Evolutionary conservation across 208 protist genomes (phyloP), one percentile per base, ranked within the genome.

Genomic region (Wallacemonas sp.): DNA sequence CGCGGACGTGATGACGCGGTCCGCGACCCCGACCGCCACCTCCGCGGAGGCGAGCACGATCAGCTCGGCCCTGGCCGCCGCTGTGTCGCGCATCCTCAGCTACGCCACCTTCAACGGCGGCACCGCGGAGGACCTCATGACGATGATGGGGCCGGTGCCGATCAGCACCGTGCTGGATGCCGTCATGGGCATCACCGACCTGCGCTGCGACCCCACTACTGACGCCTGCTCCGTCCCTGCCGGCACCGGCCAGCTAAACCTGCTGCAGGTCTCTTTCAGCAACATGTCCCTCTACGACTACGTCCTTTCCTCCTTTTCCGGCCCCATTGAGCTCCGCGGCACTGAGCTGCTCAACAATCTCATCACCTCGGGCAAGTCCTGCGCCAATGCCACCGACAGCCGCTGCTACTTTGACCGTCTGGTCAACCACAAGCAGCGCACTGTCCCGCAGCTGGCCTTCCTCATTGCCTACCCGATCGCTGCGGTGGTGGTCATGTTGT

Each of bases 381-480:
- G 48, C 18, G 23, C 26, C 22, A 32, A 55, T 18, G 48, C 22
- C 8, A 26, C 20, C 22, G 48, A 55, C 18, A 23, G 48, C 5
- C 48, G 48, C 22, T 55, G 48, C 48, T 55, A 55, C 48, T 55
- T 55, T 18, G 25, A 55, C 22, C 48, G 48, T 7, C 4, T 31
- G 20, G 4, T 22, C 22, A 32, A 55, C 18, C 48, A 55, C 48
- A 23, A 26, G 25, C 7, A 26, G 22, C 48, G 48, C 48, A 55
- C 48, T 41, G 32, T 41, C 11, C 57, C 57, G 25, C 57, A 44
- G 23, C 18, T 48, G 57, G 22, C 42, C 20, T 54, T 65, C 45
- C 25, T 65, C 32, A 55, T 50, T 44, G 45, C 61, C 3, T 65
- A 63, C 57, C 33, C 57, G 18, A 63, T 63, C 29, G 57, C 57